Percentiles rank a stretch among this genome's conserved stretches.
phyloP scores from a whole-genome alignment of 805 yeast species.

The Babjeviella inositovora region DNA sequence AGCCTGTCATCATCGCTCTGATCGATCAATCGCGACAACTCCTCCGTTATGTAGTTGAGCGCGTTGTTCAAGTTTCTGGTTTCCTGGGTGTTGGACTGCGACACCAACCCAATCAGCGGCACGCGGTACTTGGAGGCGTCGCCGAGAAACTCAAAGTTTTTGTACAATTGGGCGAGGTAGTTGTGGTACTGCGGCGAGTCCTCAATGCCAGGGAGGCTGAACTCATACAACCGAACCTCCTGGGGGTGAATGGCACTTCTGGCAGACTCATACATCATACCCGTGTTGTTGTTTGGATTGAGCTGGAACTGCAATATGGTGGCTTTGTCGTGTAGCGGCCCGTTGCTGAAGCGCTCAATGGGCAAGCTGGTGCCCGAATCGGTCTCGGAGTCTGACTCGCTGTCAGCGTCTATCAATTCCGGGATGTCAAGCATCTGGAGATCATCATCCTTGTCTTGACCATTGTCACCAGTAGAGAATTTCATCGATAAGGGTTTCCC shows the following conservation, averaged over 20 bases:
- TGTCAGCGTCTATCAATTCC: no score
- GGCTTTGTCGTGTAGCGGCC: conserved; percentile 8
- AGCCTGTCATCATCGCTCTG: conserved; percentile 12
- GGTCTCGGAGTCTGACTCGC: no score
- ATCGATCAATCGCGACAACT: conserved; percentile 14
- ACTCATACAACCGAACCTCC: conserved; percentile 24
- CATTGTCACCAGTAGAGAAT: no score
- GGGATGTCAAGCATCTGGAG: neutral
- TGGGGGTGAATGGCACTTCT: conserved; percentile 9
- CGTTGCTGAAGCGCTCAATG: no score
- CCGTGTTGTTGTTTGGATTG: conserved; percentile 24
- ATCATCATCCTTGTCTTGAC: no score
- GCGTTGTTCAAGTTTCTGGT: conserved; percentile 16
- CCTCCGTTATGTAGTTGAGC: conserved; percentile 12
- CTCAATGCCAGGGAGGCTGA: conserved; percentile 18
- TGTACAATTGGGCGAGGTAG: conserved; percentile 33
- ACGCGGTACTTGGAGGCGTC: conserved; percentile 21
- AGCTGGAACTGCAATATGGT: conserved; percentile 27
- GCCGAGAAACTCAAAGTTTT: conserved; percentile 31
- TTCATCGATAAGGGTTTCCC: no score
- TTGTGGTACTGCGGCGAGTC: conserved; percentile 21
- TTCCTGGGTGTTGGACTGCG: conserved; percentile 14
- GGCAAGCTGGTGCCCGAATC: no score
- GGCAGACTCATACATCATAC: conserved; percentile 18
- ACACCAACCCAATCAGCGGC: conserved; percentile 20